Evolutionary conservation across 805 yeast species (phyloP).

Genomic region (Candida broadrunensis): DNA sequence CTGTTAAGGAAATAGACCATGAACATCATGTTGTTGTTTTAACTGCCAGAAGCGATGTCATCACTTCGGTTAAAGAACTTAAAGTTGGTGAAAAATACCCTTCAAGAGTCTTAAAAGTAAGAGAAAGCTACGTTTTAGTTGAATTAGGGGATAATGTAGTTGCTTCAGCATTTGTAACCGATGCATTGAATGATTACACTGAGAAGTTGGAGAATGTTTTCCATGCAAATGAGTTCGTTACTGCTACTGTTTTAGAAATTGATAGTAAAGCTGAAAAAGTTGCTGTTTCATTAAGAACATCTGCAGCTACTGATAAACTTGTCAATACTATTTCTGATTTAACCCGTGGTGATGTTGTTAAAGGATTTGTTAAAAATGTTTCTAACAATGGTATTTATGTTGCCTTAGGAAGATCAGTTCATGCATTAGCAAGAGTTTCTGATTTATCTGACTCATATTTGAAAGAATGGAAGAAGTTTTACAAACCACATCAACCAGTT

Average conservation of each 20-base stretch:
- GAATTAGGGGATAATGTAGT: constrained; percentile 62
- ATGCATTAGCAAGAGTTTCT: constrained; percentile 76
- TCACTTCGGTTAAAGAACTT: constrained; percentile 47
- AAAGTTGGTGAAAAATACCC: constrained; percentile 55
- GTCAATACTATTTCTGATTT: constrained; percentile 52
- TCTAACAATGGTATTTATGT: constrained; percentile 77
- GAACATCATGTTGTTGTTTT: constrained; percentile 51
- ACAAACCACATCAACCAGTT: constrained; percentile 68
- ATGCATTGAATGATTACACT: constrained; percentile 69
- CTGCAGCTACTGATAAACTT: constrained; percentile 47
- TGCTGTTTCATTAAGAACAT: constrained; percentile 58
- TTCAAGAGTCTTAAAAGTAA: constrained; percentile 58
- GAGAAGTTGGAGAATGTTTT: constrained; percentile 48
- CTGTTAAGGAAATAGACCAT: constrained; percentile 50
- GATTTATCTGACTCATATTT: constrained; percentile 79
- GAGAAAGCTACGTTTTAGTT: constrained; percentile 60
- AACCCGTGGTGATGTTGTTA: constrained; percentile 66
- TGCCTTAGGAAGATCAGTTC: constrained; percentile 63
- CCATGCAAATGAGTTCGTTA: constrained; percentile 49
- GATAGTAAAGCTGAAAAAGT: constrained; percentile 51
- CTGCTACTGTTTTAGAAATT: constrained; percentile 53
- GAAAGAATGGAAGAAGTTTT: constrained; percentile 85
- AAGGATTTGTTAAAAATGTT: constrained; percentile 77
- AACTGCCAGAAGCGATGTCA: constrained; percentile 44
- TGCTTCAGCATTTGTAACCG: constrained; percentile 70